phyloP scores from a whole-genome alignment of 106 monocot genomes.

The Dendrobium huoshanense region DNA sequence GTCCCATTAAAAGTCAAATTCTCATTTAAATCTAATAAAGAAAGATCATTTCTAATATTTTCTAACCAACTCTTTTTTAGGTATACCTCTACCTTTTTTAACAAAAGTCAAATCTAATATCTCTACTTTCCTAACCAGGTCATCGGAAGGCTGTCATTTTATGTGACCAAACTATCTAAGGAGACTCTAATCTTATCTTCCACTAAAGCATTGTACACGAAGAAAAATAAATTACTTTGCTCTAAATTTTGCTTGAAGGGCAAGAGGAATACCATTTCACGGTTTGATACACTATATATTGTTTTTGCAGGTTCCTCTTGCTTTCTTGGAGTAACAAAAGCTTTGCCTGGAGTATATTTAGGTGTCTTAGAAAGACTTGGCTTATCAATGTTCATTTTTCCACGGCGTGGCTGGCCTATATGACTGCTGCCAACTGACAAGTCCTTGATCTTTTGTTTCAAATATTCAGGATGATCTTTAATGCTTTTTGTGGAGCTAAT shows the following conservation, averaged over 20 bases:
- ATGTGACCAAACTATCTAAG: no score
- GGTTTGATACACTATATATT: constrained; percentile 27
- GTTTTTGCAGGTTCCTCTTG: constrained; percentile 37
- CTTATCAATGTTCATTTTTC: constrained; percentile 16
- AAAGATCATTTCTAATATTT: no score
- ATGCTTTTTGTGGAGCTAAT: constrained; percentile 45
- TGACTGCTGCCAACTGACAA: constrained; percentile 45
- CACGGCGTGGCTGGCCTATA: constrained; percentile 19
- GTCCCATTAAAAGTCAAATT: no score
- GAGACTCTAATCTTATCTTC: no score
- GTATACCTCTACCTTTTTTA: no score
- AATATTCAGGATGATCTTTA: constrained; percentile 33
- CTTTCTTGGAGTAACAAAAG: constrained; percentile 44
- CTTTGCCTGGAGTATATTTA: constrained; percentile 37
- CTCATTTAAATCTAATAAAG: no score
- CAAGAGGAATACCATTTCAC: constrained; percentile 16
- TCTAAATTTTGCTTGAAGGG: neutral
- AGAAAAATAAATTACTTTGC: neutral
- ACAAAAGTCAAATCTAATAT: no score
- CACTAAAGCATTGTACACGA: neutral
- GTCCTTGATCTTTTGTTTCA: constrained; percentile 36
- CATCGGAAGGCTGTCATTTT: no score
- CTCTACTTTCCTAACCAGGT: no score
- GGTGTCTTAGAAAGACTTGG: constrained; percentile 29
- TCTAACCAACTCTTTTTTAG: no score